Evolutionary conservation across 2,329 filamentous ascomycete genomes (phyloP), one percentile per base, ranked within the genome.

Genomic region (Diaporthe longicolla): DNA sequence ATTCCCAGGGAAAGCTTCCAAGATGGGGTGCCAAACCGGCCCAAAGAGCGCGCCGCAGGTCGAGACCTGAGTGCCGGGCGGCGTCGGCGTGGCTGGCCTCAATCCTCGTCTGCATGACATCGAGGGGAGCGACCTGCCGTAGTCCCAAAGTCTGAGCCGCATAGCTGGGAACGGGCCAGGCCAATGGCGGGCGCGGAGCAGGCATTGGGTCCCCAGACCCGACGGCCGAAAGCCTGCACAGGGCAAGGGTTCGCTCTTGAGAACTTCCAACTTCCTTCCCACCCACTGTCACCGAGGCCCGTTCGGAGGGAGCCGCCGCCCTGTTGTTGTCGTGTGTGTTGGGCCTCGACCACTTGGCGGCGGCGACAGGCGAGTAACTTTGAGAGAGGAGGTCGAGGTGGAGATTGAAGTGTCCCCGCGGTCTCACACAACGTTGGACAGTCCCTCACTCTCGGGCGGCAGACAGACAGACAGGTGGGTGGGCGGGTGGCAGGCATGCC

Each of bases 121-220:
- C 63, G 32, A 68, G 32, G 45, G 45, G n/a, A 54, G 63, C 45
- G 32, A 54, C 63, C 63, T 54, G 48, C 63, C 63, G 48, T 68
- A 68, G 63, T 54, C 10, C 63, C 63, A 68, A 68, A 68, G 63
- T 54, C 45, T 68, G 63, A 68, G 63, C 63, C 63, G 63, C 63
- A 54, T 68, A 54, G 63, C 63, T 68, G 63, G 63, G 48, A 68
- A 54, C 26, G 48, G 63, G 8, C 29, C 26, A n/a, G 63, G 63
- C 63, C 63, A 66, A 68, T 68, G 48, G 26, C 48, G n/a, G 63
- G 24, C n/a, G 48, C 48, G 63, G 48, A n/a, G n/a, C 63, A 52
- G 63, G 63, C 63, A 66, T 66, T 52, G 29, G 19, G 10, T 8
- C 32, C 21, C 29, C 45, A 52, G 29, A 3, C 21, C 63, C 21